These are phyloP conservation scores for Dentipellis sp. DNA, from an alignment of 768 basidiomycete genomes.

Conservation along the genomic window DNA sequence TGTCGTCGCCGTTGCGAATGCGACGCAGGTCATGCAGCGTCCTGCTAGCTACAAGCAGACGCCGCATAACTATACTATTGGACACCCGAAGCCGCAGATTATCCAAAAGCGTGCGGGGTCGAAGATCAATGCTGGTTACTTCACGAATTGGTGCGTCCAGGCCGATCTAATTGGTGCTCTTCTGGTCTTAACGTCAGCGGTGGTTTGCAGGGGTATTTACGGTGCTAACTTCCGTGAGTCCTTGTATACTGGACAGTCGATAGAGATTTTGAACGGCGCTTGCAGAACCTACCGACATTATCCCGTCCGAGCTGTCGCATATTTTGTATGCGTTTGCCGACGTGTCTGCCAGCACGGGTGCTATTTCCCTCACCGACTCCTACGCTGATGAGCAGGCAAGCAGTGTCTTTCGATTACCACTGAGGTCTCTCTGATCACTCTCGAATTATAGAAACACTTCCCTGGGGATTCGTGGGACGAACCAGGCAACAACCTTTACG, in stretches of 20 bases:
- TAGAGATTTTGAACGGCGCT: not conserved
- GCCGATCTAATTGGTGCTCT: not conserved
- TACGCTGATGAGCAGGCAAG: conserved; percentile 66
- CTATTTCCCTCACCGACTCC: conserved; percentile 56
- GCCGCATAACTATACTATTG: conserved; percentile 5
- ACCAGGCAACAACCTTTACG: conserved; percentile 70
- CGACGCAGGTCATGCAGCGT: conserved; percentile 6
- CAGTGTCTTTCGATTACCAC: not conserved
- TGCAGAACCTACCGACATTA: conserved; percentile 58
- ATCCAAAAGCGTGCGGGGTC: conserved; percentile 4
- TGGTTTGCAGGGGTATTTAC: conserved; percentile 42
- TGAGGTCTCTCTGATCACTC: conserved; percentile 8
- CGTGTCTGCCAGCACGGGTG: conserved; percentile 48
- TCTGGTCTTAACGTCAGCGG: not conserved
- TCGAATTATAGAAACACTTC: conserved; percentile 49
- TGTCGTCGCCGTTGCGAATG: not conserved
- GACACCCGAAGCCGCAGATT: not conserved
- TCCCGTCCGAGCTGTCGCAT: conserved; percentile 54
- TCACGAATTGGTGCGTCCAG: conserved; percentile 25
- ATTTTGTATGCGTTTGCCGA: conserved; percentile 79
- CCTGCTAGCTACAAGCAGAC: conserved; percentile 3
- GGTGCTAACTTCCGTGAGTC: conserved; percentile 51
- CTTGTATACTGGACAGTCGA: conserved; percentile 1
- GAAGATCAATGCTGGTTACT: conserved; percentile 27
- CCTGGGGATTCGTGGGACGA: conserved; percentile 68